phyloP scores from a whole-genome alignment of 108 stramenopile species.

The Nitzschia palea region DNA sequence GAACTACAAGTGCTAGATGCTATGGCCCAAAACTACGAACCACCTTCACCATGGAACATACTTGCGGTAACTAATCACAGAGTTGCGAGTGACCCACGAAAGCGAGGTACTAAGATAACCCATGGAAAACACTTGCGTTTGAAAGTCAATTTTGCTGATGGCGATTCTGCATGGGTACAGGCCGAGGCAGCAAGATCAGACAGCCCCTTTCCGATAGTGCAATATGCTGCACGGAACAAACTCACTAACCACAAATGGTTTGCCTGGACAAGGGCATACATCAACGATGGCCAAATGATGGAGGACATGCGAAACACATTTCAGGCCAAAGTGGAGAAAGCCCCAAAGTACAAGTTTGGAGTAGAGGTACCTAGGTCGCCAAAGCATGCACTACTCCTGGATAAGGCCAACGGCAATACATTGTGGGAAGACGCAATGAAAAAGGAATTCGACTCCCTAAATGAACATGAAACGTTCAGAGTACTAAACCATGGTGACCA shows the following conservation, averaged over 20 bases:
- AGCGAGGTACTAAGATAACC: no score
- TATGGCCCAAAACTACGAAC: no score
- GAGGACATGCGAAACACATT: not conserved
- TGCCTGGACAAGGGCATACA: not conserved
- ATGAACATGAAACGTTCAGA: slow-evolving; percentile 12
- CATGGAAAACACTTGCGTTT: no score
- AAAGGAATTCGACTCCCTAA: slow-evolving; percentile 16
- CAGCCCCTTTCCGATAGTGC: not conserved
- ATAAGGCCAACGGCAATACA: slow-evolving; percentile 23
- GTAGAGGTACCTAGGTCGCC: slow-evolving; percentile 15
- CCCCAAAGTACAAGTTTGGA: slow-evolving; percentile 35
- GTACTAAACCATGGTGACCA: not conserved
- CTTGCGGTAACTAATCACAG: no score
- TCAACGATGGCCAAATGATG: not conserved
- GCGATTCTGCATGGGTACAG: not conserved
- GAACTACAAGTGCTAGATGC: no score
- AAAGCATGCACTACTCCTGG: slow-evolving; percentile 21
- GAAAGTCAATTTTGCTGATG: no score
- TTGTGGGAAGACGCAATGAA: slow-evolving; percentile 27
- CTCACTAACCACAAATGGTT: not conserved
- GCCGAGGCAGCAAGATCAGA: not conserved
- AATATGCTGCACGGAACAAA: not conserved
- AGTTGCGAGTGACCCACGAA: no score
- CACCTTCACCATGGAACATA: no score
- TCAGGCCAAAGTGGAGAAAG: not conserved